Conservation (phyloP, 345 rosid genomes). For the Mangifera indica region DNA sequence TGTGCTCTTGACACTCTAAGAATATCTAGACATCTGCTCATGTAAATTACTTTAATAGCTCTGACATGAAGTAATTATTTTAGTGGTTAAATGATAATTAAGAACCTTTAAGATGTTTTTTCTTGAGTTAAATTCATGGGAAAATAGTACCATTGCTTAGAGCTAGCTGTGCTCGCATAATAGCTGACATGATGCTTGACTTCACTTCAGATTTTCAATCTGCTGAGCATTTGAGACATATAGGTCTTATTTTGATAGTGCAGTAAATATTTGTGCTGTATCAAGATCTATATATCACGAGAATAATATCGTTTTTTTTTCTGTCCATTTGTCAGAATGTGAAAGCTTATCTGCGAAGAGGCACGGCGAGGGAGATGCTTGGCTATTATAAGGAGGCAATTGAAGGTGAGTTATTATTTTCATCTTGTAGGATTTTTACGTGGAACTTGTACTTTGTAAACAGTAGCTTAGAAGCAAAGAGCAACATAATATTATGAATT, state of each 20-base stretch:
- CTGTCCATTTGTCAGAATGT: conserved; percentile 52
- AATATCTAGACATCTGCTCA: not conserved
- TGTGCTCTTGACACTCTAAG: not conserved
- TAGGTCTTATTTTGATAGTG: not conserved
- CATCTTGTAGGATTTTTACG: not conserved
- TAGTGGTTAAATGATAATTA: no score
- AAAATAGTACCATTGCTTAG: no score
- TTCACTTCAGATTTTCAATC: not conserved
- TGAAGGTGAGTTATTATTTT: conserved; percentile 50
- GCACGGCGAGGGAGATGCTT: conserved; percentile 92
- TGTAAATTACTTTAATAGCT: not conserved
- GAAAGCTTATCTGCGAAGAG: conserved; percentile 92
- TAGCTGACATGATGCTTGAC: not conserved
- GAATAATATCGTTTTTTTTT: not conserved
- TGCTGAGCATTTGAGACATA: not conserved
- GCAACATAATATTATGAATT: no score
- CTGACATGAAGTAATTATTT: not conserved
- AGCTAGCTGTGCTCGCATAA: not conserved
- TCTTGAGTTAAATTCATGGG: no score
- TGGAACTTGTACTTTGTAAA: no score
- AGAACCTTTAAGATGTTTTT: no score
- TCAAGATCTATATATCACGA: not conserved
- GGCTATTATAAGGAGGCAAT: conserved; percentile 76
- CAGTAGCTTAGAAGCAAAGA: no score
- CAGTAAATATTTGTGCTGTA: not conserved